Evolutionary conservation across 441 rosid genomes (phyloP).

Genomic region (Populus trichocarpa): DNA sequence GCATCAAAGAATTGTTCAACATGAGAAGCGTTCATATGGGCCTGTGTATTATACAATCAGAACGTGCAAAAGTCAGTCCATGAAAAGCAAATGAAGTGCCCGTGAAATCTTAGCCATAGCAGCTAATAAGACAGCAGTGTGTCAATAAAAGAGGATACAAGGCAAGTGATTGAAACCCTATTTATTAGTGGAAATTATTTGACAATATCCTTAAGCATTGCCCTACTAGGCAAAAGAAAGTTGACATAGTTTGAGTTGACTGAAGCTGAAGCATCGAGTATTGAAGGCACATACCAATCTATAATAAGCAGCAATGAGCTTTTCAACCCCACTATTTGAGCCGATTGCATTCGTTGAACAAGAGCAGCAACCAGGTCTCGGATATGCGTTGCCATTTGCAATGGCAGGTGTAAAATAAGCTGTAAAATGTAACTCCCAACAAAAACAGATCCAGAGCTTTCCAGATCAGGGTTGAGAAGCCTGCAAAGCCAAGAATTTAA

Average conservation of each 20-base stretch:
- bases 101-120: conserved; percentile 15
- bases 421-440: conserved; percentile 89
- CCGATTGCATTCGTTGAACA: conserved; percentile 85
- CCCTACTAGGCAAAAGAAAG: not conserved
- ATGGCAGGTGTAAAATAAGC: conserved; percentile 89
- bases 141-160: not conserved
- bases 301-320: conserved; percentile 76
- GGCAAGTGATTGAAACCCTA: not conserved
- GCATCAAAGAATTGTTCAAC: conserved; percentile 73
- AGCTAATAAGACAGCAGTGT: not conserved
- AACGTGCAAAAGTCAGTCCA: conserved; percentile 10
- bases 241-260: not conserved
- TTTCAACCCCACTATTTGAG: conserved; percentile 67
- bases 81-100: not conserved
- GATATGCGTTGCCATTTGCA: conserved; percentile 83
- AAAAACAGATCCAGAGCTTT: conserved; percentile 95
- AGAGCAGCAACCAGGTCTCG: conserved; percentile 77
- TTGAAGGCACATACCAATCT: conserved; percentile 60
- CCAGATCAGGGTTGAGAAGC: conserved; percentile 87
- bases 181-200: not conserved
- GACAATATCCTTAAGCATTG: not conserved
- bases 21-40: conserved; percentile 77
- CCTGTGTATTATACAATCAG: conserved; percentile 41
- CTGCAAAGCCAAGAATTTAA: conserved; percentile 39
- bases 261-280: conserved; percentile 1